Percentiles rank a stretch among this genome's conserved stretches.
phyloP scores from a whole-genome alignment of 2,329 filamentous ascomycete genomes.

The Ophiosphaerella herpotricha region DNA sequence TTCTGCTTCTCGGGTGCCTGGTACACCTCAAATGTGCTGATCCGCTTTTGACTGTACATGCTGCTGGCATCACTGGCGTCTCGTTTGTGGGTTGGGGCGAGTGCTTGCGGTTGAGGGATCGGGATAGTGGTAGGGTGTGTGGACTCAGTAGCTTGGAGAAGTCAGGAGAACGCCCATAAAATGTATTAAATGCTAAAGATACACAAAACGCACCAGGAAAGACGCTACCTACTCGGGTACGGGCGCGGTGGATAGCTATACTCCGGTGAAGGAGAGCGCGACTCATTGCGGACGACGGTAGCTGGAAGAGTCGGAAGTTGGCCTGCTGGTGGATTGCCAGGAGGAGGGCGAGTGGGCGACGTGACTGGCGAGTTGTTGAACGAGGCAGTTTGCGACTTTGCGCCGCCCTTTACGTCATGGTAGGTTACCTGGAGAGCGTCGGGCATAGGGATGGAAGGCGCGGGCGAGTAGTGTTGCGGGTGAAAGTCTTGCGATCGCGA shows the following conservation, averaged over 20 bases:
- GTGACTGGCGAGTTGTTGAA: constrained; percentile 29
- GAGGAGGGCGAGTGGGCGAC: constrained; percentile 32
- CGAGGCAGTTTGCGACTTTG: constrained; percentile 37
- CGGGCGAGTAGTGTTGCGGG: constrained; percentile 32
- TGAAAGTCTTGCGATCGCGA: constrained; percentile 28
- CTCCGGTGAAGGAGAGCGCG: constrained; percentile 25
- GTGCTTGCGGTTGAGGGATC: constrained; percentile 20
- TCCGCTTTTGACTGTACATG: constrained; percentile 37
- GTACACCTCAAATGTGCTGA: constrained; percentile 23
- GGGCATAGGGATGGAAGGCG: constrained; percentile 31
- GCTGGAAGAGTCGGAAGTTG: constrained; percentile 33
- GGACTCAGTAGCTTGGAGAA: constrained; percentile 26
- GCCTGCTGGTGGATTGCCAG: constrained; percentile 29
- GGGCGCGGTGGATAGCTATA: constrained; percentile 19
- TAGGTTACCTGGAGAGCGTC: constrained; percentile 32
- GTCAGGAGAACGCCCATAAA: constrained; percentile 31
- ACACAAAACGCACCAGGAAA: constrained; percentile 30
- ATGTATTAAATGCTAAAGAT: constrained; percentile 33
- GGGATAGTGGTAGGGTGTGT: constrained; percentile 19
- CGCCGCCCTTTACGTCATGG: constrained; percentile 19
- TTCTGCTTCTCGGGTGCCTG: constrained; percentile 18
- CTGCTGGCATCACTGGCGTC: constrained; percentile 41
- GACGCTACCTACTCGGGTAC: constrained; percentile 40
- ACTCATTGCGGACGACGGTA: constrained; percentile 23
- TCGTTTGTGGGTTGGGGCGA: constrained; percentile 32